Conservation (phyloP, 257 asterid species). For the Solanum dulcamara region DNA sequence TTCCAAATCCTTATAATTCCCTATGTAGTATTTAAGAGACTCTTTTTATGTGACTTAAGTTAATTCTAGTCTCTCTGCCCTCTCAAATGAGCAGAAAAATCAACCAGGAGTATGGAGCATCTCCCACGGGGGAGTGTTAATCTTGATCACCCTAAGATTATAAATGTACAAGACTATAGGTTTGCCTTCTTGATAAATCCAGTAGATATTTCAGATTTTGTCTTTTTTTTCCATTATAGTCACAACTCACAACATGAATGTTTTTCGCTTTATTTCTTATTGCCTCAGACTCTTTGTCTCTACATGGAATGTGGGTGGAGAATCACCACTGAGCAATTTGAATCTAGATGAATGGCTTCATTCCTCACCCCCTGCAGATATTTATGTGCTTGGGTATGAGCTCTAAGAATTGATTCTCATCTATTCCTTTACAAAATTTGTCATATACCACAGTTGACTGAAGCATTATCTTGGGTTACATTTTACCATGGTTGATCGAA, state of each 20-base stretch:
- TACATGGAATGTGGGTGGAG: conserved; percentile 21
- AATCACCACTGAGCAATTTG: conserved; percentile 7
- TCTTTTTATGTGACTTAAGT: not conserved
- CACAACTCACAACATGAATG: not conserved
- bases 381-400: conserved; percentile 17
- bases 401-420: not conserved
- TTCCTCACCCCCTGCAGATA: conserved; percentile 13
- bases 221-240: not conserved
- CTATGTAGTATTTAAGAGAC: not conserved
- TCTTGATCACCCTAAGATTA: conserved; percentile 6
- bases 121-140: not conserved
- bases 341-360: conserved; percentile 16
- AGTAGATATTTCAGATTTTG: not conserved
- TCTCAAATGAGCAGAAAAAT: not conserved
- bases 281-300: conserved; percentile 14
- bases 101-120: not conserved
- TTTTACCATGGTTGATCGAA: not conserved
- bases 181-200: not conserved
- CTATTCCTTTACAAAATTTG: not conserved
- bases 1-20: not conserved
- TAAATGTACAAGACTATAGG: conserved; percentile 7
- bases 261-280: not conserved
- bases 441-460: not conserved
- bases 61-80: not conserved
- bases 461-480: not conserved